Evolutionary conservation across 345 rosid genomes (phyloP).

Genomic region (Moringa oleifera): DNA sequence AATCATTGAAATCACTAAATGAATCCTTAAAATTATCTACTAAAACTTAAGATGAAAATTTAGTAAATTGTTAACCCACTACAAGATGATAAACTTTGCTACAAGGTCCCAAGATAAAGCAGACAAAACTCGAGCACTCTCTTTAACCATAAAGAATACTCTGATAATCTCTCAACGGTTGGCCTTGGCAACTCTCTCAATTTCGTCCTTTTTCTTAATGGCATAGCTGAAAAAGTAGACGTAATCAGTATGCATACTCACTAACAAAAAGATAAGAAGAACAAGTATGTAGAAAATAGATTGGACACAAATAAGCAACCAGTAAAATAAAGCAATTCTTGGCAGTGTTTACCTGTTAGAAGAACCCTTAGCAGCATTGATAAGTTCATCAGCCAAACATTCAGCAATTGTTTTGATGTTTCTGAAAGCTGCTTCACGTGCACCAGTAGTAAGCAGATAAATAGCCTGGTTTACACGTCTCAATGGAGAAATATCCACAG

Average conservation of each 20-base stretch:
- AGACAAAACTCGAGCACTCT: background rate
- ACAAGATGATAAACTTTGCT: too few relatives aligned
- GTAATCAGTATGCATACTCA: background rate
- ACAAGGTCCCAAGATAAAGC: background rate
- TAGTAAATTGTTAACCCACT: too few relatives aligned
- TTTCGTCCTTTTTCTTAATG: conserved; percentile 95
- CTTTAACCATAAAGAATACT: conserved; percentile 1
- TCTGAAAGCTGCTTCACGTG: conserved; percentile 91
- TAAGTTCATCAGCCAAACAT: conserved; percentile 95
- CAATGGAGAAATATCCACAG: conserved; percentile 93
- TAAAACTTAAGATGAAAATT: background rate
- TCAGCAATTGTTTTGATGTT: conserved; percentile 92
- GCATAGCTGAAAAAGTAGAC: conserved; percentile 47
- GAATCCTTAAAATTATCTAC: background rate
- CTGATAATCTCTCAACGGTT: conserved; percentile 57
- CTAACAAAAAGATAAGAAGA: background rate
- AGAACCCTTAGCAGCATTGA: conserved; percentile 96
- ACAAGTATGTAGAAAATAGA: too few relatives aligned
- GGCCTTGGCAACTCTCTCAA: conserved; percentile 98
- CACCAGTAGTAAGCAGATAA: conserved; percentile 84
- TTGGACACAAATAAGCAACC: too few relatives aligned
- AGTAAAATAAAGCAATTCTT: too few relatives aligned
- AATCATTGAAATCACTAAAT: too few relatives aligned
- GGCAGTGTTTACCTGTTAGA: conserved; percentile 66
- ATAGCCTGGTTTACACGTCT: conserved; percentile 91